phyloP scores from a whole-genome alignment of 345 rosid species.

The Ailanthus altissimus region DNA sequence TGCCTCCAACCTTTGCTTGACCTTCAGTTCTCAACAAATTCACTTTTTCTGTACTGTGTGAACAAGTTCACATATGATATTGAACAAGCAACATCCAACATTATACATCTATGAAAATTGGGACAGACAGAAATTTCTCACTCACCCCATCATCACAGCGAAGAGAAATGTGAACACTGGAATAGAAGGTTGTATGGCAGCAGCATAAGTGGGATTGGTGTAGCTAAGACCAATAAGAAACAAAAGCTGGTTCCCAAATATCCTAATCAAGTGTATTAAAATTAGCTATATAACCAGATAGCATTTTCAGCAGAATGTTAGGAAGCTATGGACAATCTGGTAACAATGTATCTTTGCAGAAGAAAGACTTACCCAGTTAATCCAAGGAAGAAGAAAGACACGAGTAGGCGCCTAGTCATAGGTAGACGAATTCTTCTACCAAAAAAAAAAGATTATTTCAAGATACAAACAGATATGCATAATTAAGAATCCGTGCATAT shows the following conservation, averaged over 20 bases:
- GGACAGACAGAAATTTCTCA: conserved; percentile 3
- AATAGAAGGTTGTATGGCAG: conserved; percentile 95
- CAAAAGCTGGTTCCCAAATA: conserved; percentile 94
- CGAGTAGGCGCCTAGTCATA: conserved; percentile 59
- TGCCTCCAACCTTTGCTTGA: conserved; percentile 86
- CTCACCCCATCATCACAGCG: conserved; percentile 93
- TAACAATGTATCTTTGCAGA: conserved; percentile 12
- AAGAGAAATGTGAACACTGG: conserved; percentile 95
- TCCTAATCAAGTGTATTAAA: conserved; percentile 48
- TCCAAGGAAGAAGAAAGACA: conserved; percentile 87
- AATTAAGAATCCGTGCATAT: too few species aligned
- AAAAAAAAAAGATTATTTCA: conserved; percentile 28
- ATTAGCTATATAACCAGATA: conserved; percentile 18
- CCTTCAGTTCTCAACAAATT: conserved; percentile 81
- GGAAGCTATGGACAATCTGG: conserved; percentile 14
- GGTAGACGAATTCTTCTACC: conserved; percentile 78
- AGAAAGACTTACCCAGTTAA: conserved; percentile 67
- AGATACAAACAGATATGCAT: background rate
- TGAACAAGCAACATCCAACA: conserved; percentile 28
- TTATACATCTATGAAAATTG: conserved; percentile 2
- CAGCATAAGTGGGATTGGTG: conserved; percentile 98
- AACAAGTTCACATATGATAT: conserved; percentile 26
- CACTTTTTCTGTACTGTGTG: conserved; percentile 96
- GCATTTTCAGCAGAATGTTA: conserved; percentile 1
- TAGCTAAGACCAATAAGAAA: conserved; percentile 94